phyloP scores from a whole-genome alignment of 2,329 filamentous ascomycete species.

The Colletotrichum siamense region DNA sequence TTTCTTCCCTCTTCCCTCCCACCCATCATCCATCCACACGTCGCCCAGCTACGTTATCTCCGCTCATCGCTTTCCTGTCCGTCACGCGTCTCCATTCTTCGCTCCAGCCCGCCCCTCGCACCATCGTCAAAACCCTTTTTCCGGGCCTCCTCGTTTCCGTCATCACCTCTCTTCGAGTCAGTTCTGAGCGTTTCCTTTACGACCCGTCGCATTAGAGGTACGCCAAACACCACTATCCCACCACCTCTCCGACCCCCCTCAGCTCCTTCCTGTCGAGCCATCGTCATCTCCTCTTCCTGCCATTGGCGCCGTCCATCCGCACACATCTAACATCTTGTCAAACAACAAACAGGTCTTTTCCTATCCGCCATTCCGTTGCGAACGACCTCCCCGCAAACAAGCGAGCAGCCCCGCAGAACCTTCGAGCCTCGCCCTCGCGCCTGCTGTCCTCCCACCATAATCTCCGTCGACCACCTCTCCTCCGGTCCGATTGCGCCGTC shows the following conservation, averaged over 20 bases:
- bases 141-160: conserved; percentile 1
- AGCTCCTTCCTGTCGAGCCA: background rate
- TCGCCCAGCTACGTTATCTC: conserved; percentile 12
- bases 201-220: conserved; percentile 14
- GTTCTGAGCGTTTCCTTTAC: conserved; percentile 9
- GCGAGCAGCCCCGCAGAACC: conserved; percentile 14
- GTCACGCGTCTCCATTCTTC: conserved; percentile 19
- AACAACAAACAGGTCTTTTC: background rate
- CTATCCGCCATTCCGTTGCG: background rate
- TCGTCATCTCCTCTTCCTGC: background rate
- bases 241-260: background rate
- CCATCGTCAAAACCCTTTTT: conserved; percentile 19
- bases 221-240: background rate
- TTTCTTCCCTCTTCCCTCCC: conserved; percentile 8
- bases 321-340: conserved; percentile 6
- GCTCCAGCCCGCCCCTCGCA: conserved; percentile 14
- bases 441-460: background rate
- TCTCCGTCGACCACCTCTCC: background rate
- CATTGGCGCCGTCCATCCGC: background rate
- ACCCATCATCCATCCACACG: conserved; percentile 12
- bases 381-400: background rate
- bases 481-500: conserved; percentile 15
- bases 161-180: conserved; percentile 13
- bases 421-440: conserved; percentile 10
- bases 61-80: conserved; percentile 10